Evolutionary conservation across 345 rosid species (phyloP).

Genomic region (Hibiscus mutabilis): DNA sequence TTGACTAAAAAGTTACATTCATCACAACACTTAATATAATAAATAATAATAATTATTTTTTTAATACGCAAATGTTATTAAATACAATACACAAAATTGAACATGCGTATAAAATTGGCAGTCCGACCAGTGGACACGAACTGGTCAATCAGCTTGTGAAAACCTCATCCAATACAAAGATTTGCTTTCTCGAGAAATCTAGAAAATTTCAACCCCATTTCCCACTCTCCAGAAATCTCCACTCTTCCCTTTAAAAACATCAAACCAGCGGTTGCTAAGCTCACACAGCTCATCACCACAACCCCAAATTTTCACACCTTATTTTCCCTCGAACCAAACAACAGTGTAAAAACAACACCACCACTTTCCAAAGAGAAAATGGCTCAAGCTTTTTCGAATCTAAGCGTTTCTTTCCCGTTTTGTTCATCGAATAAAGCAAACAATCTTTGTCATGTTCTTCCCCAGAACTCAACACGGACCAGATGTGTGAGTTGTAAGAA

Average conservation of each 20-base stretch:
- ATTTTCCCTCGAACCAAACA: background rate
- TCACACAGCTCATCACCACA: background rate
- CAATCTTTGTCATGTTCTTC: background rate
- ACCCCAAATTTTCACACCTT: background rate
- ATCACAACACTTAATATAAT: too few species aligned
- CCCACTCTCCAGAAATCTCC: constrained; percentile 27
- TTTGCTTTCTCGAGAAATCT: constrained; percentile 24
- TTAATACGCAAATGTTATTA: too few species aligned
- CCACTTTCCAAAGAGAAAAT: constrained; percentile 4
- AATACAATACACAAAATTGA: too few species aligned
- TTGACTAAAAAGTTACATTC: too few species aligned
- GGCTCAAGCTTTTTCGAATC: constrained; percentile 28
- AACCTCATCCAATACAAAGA: background rate
- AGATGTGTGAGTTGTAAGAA: background rate
- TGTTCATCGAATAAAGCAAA: background rate
- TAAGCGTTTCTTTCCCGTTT: constrained; percentile 21
- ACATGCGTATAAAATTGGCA: too few species aligned
- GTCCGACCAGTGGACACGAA: too few species aligned
- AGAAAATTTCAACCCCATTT: constrained; percentile 6
- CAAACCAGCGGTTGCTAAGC: background rate
- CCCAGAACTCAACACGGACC: background rate
- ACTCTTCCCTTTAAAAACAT: constrained; percentile 13
- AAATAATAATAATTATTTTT: too few species aligned
- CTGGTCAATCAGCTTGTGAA: background rate
- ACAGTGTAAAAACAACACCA: background rate